Percentiles rank a stretch among this genome's conserved stretches.
These are phyloP conservation scores for Wickerhamomyces sp. DNA, from an alignment of 1,139 yeast species.

Conservation along the genomic window DNA sequence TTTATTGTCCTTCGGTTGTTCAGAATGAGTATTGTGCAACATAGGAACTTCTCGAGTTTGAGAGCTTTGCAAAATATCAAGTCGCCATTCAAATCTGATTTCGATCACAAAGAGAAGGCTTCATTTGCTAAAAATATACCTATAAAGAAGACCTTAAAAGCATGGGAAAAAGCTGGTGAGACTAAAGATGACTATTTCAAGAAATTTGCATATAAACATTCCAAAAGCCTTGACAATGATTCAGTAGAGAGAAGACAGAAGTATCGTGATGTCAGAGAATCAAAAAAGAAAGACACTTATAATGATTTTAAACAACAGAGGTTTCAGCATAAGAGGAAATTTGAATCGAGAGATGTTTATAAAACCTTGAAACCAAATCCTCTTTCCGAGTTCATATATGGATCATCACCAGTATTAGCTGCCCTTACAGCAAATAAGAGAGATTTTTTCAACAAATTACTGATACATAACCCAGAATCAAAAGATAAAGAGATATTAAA, in stretches of 20 bases:
- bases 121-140: constrained; percentile 44
- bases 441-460: constrained; percentile 46
- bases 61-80: constrained; percentile 1
- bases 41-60: not conserved
- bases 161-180: constrained; percentile 55
- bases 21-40: constrained; percentile 3
- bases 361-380: constrained; percentile 32
- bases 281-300: constrained; percentile 7
- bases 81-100: constrained; percentile 9
- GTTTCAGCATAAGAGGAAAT: constrained; percentile 13
- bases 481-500: constrained; percentile 36
- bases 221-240: constrained; percentile 33
- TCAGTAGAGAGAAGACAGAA: constrained; percentile 8
- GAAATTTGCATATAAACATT: constrained; percentile 57
- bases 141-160: constrained; percentile 33
- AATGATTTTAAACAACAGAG: constrained; percentile 10
- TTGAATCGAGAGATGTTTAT: constrained; percentile 15
- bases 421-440: constrained; percentile 60
- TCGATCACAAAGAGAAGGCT: constrained; percentile 6
- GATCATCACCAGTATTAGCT: constrained; percentile 71
- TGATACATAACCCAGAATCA: constrained; percentile 40
- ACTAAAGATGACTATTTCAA: constrained; percentile 53
- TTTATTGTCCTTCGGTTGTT: too few relatives aligned
- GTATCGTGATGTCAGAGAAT: constrained; percentile 16
- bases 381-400: constrained; percentile 65